These are phyloP conservation scores for Cercospora sp. DNA, from an alignment of 2,329 filamentous ascomycete genomes.

Conservation along the genomic window DNA sequence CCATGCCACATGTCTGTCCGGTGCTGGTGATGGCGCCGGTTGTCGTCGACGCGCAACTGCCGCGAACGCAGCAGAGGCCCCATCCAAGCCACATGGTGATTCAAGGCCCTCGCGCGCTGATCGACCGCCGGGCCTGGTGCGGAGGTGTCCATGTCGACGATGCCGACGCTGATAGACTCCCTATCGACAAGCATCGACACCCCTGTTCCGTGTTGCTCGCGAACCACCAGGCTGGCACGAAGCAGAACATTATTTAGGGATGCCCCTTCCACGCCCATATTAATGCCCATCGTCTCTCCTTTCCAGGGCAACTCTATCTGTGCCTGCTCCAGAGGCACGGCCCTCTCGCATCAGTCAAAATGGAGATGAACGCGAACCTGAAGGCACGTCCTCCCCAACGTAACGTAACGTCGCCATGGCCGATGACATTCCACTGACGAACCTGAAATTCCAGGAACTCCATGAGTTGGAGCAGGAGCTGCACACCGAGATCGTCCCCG, in stretches of 20 bases:
- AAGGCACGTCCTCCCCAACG: constrained; percentile 16
- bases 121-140: not conserved
- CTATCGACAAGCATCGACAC: not conserved
- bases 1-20: not conserved
- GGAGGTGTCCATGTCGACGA: not conserved
- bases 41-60: not conserved
- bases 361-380: constrained; percentile 28
- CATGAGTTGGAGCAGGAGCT: constrained; percentile 54
- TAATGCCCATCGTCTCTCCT: constrained; percentile 6
- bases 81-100: not conserved
- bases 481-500: constrained; percentile 56
- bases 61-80: not conserved
- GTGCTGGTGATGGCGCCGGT: not conserved
- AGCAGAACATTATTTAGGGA: constrained; percentile 10
- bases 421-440: constrained; percentile 24
- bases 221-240: constrained; percentile 8
- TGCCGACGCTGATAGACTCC: not conserved
- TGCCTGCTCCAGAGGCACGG: constrained; percentile 1
- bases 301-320: constrained; percentile 13
- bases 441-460: constrained; percentile 40
- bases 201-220: not conserved
- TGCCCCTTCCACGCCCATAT: constrained; percentile 9
- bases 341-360: constrained; percentile 11
- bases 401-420: constrained; percentile 5
- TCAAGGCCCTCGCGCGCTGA: not conserved